Conservation (phyloP, 2,329 filamentous ascomycete genomes). For the Aspergillus sp. region DNA sequence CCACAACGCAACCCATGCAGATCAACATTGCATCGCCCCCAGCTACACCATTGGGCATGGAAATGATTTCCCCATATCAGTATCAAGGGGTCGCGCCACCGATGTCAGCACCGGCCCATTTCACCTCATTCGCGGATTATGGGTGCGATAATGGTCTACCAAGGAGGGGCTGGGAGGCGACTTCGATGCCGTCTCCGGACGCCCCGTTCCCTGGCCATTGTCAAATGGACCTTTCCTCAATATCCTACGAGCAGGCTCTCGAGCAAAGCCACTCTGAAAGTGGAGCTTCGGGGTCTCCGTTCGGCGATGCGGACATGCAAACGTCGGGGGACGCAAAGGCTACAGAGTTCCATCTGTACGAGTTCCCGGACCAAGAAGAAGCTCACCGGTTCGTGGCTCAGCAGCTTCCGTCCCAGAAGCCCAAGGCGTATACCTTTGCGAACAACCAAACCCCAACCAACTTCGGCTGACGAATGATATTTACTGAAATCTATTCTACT, state of each 20-base stretch:
- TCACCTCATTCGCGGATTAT: constrained; percentile 44
- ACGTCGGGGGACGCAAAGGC: constrained; percentile 32
- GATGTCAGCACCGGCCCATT: constrained; percentile 46
- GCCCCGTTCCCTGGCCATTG: constrained; percentile 33
- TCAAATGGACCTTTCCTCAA: constrained; percentile 38
- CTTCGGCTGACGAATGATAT: constrained; percentile 18
- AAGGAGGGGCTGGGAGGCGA: constrained; percentile 43
- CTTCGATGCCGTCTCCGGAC: constrained; percentile 43
- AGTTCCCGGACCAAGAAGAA: constrained; percentile 46
- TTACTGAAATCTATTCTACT: not conserved
- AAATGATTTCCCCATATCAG: constrained; percentile 39
- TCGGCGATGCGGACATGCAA: constrained; percentile 32
- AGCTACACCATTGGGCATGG: constrained; percentile 40
- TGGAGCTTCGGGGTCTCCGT: constrained; percentile 32
- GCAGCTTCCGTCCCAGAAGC: constrained; percentile 41
- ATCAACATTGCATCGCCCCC: constrained; percentile 46
- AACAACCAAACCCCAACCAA: constrained; percentile 43
- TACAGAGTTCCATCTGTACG: constrained; percentile 45
- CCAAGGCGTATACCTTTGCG: constrained; percentile 44
- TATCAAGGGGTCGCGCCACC: constrained; percentile 40
- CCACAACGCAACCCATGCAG: constrained; percentile 40
- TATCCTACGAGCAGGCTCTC: constrained; percentile 37
- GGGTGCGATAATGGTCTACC: constrained; percentile 39
- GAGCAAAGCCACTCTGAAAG: constrained; percentile 30
- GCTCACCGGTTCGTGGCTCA: constrained; percentile 44